Conservation (phyloP, 2,329 filamentous ascomycete genomes). For the Akanthomyces muscarius region DNA sequence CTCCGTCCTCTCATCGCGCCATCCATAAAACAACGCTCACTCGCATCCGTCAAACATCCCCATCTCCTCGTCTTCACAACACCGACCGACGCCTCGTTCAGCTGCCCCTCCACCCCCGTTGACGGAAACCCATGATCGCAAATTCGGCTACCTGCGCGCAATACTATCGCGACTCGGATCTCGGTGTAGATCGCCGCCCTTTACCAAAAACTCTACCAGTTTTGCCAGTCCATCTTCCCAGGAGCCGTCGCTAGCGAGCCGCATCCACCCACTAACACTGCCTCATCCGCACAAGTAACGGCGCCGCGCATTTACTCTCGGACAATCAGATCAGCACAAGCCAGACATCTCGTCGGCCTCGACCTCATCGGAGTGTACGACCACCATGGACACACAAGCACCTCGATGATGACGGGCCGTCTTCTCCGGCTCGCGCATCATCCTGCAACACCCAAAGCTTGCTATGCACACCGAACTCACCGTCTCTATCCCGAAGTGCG, state of each 20-base stretch:
- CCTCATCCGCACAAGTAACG: not conserved
- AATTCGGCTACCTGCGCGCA: not conserved
- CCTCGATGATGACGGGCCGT: not conserved
- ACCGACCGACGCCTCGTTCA: not conserved
- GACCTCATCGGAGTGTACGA: not conserved
- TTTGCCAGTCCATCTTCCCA: not conserved
- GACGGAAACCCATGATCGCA: no score
- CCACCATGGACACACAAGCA: no score
- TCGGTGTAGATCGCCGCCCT: not conserved
- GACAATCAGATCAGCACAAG: not conserved
- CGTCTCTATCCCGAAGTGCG: not conserved
- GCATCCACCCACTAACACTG: not conserved
- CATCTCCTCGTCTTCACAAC: not conserved
- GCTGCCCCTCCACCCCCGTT: not conserved
- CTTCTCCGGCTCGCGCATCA: not conserved
- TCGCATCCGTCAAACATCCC: not conserved
- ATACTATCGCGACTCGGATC: not conserved
- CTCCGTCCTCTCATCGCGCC: not conserved
- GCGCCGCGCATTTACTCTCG: not conserved
- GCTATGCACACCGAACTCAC: not conserved
- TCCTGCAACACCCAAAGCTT: not conserved
- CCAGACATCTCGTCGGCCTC: not conserved
- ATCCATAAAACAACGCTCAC: not conserved
- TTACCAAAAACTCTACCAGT: not conserved
- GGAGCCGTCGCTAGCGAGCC: not conserved